Base-by-base conservation (phyloP, 2,329 filamentous ascomycete species). In the Fusarium hainanense region DNA sequence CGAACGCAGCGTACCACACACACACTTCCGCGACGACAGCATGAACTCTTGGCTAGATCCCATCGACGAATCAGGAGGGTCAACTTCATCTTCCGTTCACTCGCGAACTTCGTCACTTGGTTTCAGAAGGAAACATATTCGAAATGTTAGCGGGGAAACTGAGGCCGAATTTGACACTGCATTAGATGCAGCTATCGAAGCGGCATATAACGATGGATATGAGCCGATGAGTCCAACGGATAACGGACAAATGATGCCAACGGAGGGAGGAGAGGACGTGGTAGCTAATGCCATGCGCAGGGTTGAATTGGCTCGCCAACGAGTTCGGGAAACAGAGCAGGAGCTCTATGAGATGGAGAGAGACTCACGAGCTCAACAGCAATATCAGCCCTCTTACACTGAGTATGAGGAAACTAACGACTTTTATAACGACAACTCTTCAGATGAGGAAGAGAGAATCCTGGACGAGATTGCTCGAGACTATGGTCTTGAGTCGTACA, bases 101-200 rank as follows among this genome's bases (percentile, higher is more conserved):
- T 97, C 94, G 0, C 86, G 92, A 50, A 89, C 91, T 6, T 94
- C 92, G 1, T 93, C 91, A 2, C 81, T 90, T 62, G 87, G 89
- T 44, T 81, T 92, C 49, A 86, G 88, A 66, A 86, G 91, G 68
- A 93, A 91, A 75, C 90, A 92, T 69, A 87, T 93, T 55, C 88
- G 91, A 50, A 85, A 85, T 37, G 77, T 85, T 4, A 95, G 92
- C 69, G 90, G 89, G 46, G 89, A 87, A 30, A 96, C 93, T 0
- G 93, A 97, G 77, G 91, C 93, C 9, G 94, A 97, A 76, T 97
- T 98, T 71, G 94, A 98, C 79, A 94, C 93, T 11, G 96, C 96
- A 6, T 85, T 98, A 44, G 95, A 98, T 81, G 95, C 94, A 25
- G 96, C 96, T 16, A 94, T 98, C 11, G 96, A 98, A 79, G 95